Evolutionary conservation across 2,329 filamentous ascomycete species (phyloP).

Genomic region (Penicillium sp.): DNA sequence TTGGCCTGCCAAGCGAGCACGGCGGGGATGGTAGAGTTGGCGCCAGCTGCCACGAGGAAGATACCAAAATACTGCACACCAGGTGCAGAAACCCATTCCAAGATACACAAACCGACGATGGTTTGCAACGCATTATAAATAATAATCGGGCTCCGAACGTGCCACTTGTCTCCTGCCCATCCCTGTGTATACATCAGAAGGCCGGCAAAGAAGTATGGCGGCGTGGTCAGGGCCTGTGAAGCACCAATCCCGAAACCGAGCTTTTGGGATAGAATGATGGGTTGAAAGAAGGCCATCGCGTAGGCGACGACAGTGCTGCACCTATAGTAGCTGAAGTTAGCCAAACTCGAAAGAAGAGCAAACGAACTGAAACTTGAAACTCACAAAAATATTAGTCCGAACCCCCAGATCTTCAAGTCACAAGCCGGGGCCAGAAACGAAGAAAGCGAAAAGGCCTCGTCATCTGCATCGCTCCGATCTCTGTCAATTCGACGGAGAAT

Average conservation of each 20-base stretch:
- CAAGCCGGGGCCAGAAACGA: neutral
- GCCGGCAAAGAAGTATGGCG: neutral
- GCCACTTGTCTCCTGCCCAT: neutral
- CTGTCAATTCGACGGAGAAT: neutral
- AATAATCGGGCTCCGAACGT: neutral
- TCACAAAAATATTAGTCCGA: neutral
- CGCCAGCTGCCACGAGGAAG: neutral
- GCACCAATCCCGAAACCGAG: neutral
- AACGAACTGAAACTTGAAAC: neutral
- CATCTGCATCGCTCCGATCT: neutral
- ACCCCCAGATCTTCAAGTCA: neutral
- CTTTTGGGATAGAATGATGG: neutral
- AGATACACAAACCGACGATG: neutral
- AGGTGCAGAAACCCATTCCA: neutral
- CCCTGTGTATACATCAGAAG: neutral
- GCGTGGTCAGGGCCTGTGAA: neutral
- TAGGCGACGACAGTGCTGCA: neutral
- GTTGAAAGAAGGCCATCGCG: neutral
- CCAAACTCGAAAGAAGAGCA: rapidly evolving
- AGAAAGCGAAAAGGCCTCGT: neutral
- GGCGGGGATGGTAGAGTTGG: neutral
- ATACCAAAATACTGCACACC: neutral
- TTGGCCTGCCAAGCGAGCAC: neutral
- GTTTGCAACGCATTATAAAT: neutral
- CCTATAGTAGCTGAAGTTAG: neutral